Evolutionary conservation across 2,329 filamentous ascomycete species (phyloP), one percentile per base, ranked within the genome.

Genomic region (Sphaceloma murrayae): DNA sequence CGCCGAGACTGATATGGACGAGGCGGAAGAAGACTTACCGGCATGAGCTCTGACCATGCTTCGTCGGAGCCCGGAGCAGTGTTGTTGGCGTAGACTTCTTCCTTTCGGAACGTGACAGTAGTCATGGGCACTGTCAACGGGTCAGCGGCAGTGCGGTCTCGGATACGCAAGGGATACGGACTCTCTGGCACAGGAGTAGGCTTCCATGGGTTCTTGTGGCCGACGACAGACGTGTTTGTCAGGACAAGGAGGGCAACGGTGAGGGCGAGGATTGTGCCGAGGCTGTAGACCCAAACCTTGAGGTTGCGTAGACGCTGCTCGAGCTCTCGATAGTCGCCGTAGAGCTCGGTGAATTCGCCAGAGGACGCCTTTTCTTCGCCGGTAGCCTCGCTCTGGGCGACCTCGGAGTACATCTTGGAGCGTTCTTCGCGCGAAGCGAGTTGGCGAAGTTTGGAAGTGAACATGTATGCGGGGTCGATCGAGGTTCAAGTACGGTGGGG

Each of bases 21-120:
- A n/a, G n/a, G n/a, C 4, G 19, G 5, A 8, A 22, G 11, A 7
- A 19, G 17, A 45, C 45, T 40, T 34, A 49, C 43, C 16, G 58
- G 58, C 26, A 53, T 49, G 24, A 59, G 43, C 3, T 47, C 46
- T 10, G 38, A 46, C 57, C 57, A 61, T n/a, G 56, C 56, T 38
- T 47, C 46, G 44, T 58, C 57, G 10, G 52, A 49, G 19, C 56
- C 48, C 6, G 46, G 48, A 2, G 49, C 51, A 3, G 53, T 53
- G 11, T 51, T 39, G 9, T 42, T 45, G 26, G 55, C 52, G 47
- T 54, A 61, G 18, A 49, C 34, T 3, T 51, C 47, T 30, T 58
- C 47, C 30, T 43, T 49, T 8, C 55, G 49, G 42, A 60, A 60
- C 2, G 43, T 56, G 4, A 52, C 48, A 7, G 27, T 34, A 11